Evolutionary conservation across 2,329 filamentous ascomycete species (phyloP).

Genomic region (Phoma sp.): DNA sequence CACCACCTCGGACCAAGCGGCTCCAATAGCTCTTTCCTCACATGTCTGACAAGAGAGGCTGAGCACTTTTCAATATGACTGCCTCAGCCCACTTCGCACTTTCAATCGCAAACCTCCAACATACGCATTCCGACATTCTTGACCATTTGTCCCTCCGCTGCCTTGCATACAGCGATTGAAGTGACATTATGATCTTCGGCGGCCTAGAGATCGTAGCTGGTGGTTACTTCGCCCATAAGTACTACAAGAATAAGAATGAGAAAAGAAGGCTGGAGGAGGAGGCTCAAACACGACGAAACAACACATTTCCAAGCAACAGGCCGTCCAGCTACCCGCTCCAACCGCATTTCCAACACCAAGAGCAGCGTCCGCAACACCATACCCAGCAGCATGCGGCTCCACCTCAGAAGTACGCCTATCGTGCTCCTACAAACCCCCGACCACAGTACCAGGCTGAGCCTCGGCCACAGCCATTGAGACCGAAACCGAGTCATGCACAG

Average conservation of each 20-base stretch:
- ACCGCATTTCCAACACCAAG: constrained; percentile 18
- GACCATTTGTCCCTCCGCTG: not conserved
- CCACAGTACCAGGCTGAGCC: constrained; percentile 23
- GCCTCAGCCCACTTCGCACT: constrained; percentile 25
- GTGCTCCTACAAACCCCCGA: constrained; percentile 22
- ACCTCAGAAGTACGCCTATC: constrained; percentile 38
- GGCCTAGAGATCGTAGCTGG: constrained; percentile 48
- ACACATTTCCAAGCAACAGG: constrained; percentile 36
- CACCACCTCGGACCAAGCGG: constrained; percentile 30
- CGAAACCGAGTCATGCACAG: constrained; percentile 26
- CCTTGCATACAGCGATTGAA: not conserved
- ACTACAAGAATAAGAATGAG: constrained; percentile 46
- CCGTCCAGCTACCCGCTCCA: constrained; percentile 24
- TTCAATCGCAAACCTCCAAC: constrained; percentile 1
- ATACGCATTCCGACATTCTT: not conserved
- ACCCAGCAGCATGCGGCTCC: constrained; percentile 20
- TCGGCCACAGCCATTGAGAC: constrained; percentile 19
- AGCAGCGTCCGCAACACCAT: constrained; percentile 23
- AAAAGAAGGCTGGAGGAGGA: constrained; percentile 39
- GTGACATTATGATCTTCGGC: constrained; percentile 48
- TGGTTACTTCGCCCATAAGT: constrained; percentile 44
- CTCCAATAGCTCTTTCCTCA: constrained; percentile 28
- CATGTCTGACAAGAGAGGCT: constrained; percentile 31
- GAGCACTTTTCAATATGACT: constrained; percentile 26
- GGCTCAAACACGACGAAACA: constrained; percentile 32